Conservation (phyloP, 495 filamentous ascomycete genomes). For the Penicillium coprophilum region DNA sequence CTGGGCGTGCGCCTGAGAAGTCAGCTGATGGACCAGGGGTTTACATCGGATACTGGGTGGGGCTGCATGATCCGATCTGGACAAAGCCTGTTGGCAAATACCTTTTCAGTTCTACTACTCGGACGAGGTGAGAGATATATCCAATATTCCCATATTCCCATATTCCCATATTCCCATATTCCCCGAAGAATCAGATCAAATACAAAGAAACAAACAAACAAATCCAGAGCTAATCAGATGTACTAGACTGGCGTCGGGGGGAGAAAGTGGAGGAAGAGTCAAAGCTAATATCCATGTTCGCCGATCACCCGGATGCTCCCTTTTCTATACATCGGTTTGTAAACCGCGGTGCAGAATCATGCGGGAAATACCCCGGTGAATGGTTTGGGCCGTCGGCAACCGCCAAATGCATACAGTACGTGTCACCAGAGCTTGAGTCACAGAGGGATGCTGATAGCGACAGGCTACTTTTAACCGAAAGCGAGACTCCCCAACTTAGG, state of each 20-base stretch:
- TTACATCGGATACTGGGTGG: slow-evolving; percentile 94
- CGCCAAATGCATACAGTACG: slow-evolving; percentile 92
- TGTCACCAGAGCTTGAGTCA: slow-evolving; percentile 4
- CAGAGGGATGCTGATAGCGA: slow-evolving; percentile 23
- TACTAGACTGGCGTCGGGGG: slow-evolving; percentile 74
- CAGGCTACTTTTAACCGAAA: slow-evolving; percentile 69
- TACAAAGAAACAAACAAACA: background rate
- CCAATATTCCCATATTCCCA: no score
- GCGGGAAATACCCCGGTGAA: slow-evolving; percentile 92
- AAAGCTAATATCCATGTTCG: slow-evolving; percentile 77
- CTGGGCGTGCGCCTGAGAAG: slow-evolving; percentile 79
- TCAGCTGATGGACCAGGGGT: slow-evolving; percentile 77
- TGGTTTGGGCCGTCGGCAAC: slow-evolving; percentile 99
- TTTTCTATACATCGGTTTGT: slow-evolving; percentile 98
- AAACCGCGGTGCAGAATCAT: slow-evolving; percentile 78
- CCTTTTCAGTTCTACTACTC: slow-evolving; percentile 65
- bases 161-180: no score
- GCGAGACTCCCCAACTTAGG: slow-evolving; percentile 56
- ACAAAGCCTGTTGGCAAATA: slow-evolving; percentile 88
- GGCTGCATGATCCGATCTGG: slow-evolving; percentile 99
- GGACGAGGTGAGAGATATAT: slow-evolving; percentile 64
- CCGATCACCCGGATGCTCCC: slow-evolving; percentile 79
- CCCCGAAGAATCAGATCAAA: background rate
- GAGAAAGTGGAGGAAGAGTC: slow-evolving; percentile 62
- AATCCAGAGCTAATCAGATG: slow-evolving; percentile 22